Evolutionary conservation across 2,329 filamentous ascomycete species (phyloP).

Genomic region (Colletotrichum shisoi): DNA sequence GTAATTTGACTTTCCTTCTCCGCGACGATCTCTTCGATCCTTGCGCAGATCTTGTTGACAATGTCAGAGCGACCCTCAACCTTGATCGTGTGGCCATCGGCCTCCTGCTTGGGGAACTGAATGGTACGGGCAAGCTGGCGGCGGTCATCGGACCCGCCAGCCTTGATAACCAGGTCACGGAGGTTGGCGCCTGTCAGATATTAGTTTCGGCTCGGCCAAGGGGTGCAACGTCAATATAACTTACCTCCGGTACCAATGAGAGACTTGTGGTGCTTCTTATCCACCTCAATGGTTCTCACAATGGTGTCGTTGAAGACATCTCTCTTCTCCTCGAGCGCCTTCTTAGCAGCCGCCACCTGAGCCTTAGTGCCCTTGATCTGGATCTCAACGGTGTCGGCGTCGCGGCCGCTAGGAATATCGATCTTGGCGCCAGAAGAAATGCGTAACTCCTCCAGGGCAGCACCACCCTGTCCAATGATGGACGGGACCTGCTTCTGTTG

Average conservation of each 20-base stretch:
- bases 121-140: conserved; percentile 87
- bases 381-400: conserved; percentile 81
- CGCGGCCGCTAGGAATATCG: conserved; percentile 84
- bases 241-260: conserved; percentile 89
- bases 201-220: conserved; percentile 49
- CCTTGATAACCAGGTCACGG: conserved; percentile 82
- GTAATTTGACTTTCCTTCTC: conserved; percentile 84
- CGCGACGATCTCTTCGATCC: conserved; percentile 82
- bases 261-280: conserved; percentile 89
- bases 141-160: conserved; percentile 87
- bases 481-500: conserved; percentile 93
- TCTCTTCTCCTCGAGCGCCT: conserved; percentile 84
- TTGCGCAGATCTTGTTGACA: conserved; percentile 85
- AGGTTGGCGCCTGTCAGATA: conserved; percentile 75
- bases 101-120: conserved; percentile 90
- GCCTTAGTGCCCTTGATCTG: conserved; percentile 90
- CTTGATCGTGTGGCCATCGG: conserved; percentile 82
- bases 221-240: conserved; percentile 47
- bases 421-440: conserved; percentile 86
- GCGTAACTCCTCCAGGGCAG: conserved; percentile 89
- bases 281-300: conserved; percentile 83
- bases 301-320: conserved; percentile 91
- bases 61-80: conserved; percentile 84
- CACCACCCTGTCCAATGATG: conserved; percentile 88
- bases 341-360: conserved; percentile 90